Evolutionary conservation across 1,139 yeast genomes (phyloP), one percentile per base, ranked within the genome.

Genomic region (Pichia sp.): DNA sequence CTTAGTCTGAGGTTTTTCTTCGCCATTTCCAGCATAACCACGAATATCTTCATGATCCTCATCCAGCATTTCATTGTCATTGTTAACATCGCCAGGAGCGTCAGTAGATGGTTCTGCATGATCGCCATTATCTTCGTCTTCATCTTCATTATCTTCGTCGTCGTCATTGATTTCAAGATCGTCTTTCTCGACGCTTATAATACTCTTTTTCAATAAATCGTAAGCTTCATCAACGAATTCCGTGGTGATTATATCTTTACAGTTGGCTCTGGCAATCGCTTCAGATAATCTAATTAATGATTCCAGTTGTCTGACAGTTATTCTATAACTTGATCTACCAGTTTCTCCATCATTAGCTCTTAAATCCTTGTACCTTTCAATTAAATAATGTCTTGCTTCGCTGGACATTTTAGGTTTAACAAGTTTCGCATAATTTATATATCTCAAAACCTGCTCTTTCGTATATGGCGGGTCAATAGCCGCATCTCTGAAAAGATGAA

Each of bases 221-320:
- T 85, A 90, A 0, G 98, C 98, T 61, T 94, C 98, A 3, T 90
- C 85, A 38, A 92, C 97, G 63, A 88, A 85, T 37, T 77, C 75
- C 29, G 95, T 88, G 0, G 94, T 81, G 49, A 94, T 86, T 49
- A 79, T 86, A 53, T 86, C 94, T 9, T 92, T 85, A 67, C 98
- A 92, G 64, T 92, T 92, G 37, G 98, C 97, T 55, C 96, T 77
- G 1, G 98, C 98, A 65, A 92, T 92, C 2, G 97, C 98, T 64
- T 92, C 99, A 8, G 94, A 81, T 51, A 92, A 72, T 61, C 99
- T 77, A 52, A 92, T 83, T 88, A 92, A 79, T 43, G 88, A 85
- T 66, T 92, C 99, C 57, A 92, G 73, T 63, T 92, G 99, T 69
- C 99, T 83, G 35, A 94, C 98, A 1, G 98, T 92, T 56, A 92